Conservation (phyloP, 1,284 basidiomycete genomes). For the Termitomyces sp. region DNA sequence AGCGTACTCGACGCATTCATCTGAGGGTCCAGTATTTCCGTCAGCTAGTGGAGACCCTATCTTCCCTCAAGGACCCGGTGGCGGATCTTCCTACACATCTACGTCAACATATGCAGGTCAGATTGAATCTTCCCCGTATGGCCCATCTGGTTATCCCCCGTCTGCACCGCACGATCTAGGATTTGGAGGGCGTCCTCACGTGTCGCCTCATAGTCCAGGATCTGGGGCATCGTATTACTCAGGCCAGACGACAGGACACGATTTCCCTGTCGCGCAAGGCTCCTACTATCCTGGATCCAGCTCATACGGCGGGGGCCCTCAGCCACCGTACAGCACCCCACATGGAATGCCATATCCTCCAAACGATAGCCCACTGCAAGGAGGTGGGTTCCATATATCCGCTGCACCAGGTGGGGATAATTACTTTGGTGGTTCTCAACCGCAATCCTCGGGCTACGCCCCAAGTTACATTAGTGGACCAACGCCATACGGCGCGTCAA, state of each 20-base stretch:
- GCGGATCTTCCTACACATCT: slow-evolving; percentile 9
- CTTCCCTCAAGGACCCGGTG: slow-evolving; percentile 17
- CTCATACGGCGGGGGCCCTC: slow-evolving; percentile 10
- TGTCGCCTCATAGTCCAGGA: slow-evolving; percentile 22
- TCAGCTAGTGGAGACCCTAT: slow-evolving; percentile 8
- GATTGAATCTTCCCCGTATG: slow-evolving; percentile 1
- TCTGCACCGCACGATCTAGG: slow-evolving; percentile 2
- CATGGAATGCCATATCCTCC: slow-evolving; percentile 9
- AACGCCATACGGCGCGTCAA: slow-evolving; percentile 12
- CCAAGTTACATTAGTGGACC: slow-evolving; percentile 16
- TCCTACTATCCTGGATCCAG: slow-evolving; percentile 17
- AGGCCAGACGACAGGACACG: slow-evolving; percentile 16
- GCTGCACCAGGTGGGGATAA: slow-evolving; percentile 23
- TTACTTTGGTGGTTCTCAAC: slow-evolving; percentile 16
- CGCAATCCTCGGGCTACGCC: slow-evolving; percentile 12
- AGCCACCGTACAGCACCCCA: slow-evolving; percentile 5
- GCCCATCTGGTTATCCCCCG: slow-evolving; percentile 5
- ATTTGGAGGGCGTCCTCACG: slow-evolving; percentile 12
- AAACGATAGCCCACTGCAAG: slow-evolving; percentile 8
- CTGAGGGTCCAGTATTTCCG: background rate
- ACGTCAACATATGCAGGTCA: slow-evolving; percentile 13
- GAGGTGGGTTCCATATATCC: slow-evolving; percentile 24
- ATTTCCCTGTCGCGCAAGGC: slow-evolving; percentile 15
- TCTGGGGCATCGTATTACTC: slow-evolving; percentile 19
- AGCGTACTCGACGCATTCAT: slow-evolving; percentile 2